Percentiles rank a stretch among this genome's conserved stretches.
Conservation (phyloP, 140 eudicot genomes). For the Anethum foeniculum region DNA sequence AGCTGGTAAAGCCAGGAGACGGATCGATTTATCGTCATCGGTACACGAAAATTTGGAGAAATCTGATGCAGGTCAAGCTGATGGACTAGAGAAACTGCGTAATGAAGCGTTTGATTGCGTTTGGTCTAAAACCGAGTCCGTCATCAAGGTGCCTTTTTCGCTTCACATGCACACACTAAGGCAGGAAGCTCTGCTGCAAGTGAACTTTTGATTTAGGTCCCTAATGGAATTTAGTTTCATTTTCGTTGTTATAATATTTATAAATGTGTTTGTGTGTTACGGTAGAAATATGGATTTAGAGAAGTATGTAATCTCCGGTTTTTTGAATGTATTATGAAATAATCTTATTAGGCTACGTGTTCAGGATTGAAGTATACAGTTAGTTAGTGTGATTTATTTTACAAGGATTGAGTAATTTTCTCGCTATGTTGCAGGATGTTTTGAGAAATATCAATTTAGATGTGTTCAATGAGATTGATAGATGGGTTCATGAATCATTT, state of each 20-base stretch:
- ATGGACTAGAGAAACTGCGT: conserved; percentile 22
- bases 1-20: conserved; percentile 27
- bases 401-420: conserved; percentile 1
- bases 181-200: no score
- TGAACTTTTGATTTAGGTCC: background rate
- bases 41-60: conserved; percentile 23
- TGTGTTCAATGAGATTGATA: conserved; percentile 49
- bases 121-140: conserved; percentile 56
- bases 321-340: background rate
- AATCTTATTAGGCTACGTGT: background rate
- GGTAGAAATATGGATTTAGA: background rate
- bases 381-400: background rate
- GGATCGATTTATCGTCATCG: conserved; percentile 26
- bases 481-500: conserved; percentile 69
- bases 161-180: no score
- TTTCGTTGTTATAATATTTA: background rate
- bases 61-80: background rate
- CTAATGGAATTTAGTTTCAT: background rate
- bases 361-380: background rate
- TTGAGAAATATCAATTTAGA: conserved; percentile 40
- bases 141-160: conserved; percentile 42
- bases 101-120: conserved; percentile 33
- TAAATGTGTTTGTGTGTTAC: background rate
- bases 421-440: conserved; percentile 46
- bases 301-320: background rate